phyloP scores from a whole-genome alignment of 2,329 filamentous ascomycete genomes.

The Albifimbria verrucaria region DNA sequence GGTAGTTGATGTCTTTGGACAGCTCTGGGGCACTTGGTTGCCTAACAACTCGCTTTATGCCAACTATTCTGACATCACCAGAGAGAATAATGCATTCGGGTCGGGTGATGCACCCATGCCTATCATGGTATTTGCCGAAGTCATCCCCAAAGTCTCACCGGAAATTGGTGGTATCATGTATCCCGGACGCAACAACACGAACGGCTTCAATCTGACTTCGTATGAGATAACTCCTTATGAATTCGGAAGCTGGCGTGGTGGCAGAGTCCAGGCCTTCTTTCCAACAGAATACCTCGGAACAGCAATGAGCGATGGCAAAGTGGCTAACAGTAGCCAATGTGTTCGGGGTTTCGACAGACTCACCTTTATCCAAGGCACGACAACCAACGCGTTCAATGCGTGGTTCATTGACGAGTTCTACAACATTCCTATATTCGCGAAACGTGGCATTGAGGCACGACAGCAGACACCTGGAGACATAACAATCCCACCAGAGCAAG shows the following conservation, averaged over 20 bases:
- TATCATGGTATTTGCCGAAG: constrained; percentile 21
- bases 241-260: constrained; percentile 28
- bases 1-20: constrained; percentile 21
- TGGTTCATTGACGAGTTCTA: constrained; percentile 24
- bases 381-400: constrained; percentile 20
- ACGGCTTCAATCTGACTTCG: constrained; percentile 24
- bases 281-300: constrained; percentile 25
- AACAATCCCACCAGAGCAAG: constrained; percentile 12
- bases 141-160: constrained; percentile 22
- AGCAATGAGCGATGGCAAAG: constrained; percentile 19
- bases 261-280: constrained; percentile 24
- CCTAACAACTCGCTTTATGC: constrained; percentile 11
- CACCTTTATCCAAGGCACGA: constrained; percentile 26
- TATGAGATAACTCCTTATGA: constrained; percentile 30
- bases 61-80: constrained; percentile 20
- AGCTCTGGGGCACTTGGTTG: constrained; percentile 22
- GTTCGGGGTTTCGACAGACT: constrained; percentile 27
- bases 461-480: constrained; percentile 12
- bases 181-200: constrained; percentile 19
- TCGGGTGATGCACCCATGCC: constrained; percentile 23
- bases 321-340: constrained; percentile 21
- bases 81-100: constrained; percentile 9
- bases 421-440: constrained; percentile 18
- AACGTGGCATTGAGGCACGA: constrained; percentile 11
- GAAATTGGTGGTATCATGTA: constrained; percentile 23